These are phyloP conservation scores for Blyttiomyces sp. DNA, from an alignment of 371 early-diverging fungal species.

Conservation along the genomic window DNA sequence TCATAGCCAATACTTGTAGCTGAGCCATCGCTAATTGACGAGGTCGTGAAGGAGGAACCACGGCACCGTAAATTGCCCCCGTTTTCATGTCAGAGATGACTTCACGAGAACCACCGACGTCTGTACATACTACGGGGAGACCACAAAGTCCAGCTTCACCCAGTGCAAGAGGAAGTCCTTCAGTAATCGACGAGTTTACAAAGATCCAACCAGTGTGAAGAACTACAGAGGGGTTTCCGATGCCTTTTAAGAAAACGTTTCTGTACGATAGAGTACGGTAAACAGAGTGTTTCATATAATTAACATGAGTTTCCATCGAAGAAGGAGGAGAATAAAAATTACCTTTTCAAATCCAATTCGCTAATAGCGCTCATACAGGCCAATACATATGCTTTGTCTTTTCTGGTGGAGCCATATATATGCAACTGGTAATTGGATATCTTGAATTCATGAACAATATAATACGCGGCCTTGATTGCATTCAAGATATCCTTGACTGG, in stretches of 20 bases:
- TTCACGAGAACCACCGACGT: constrained; percentile 39
- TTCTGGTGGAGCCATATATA: constrained; percentile 36
- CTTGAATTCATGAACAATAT: constrained; percentile 38
- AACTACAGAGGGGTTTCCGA: constrained; percentile 32
- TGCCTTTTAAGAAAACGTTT: constrained; percentile 32
- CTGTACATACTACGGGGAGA: constrained; percentile 40
- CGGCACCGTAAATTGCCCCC: constrained; percentile 26
- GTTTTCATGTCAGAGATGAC: constrained; percentile 30
- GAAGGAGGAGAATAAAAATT: neutral
- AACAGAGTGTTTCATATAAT: neutral
- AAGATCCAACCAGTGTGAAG: constrained; percentile 39
- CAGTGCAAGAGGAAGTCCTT: constrained; percentile 38
- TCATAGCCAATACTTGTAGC: constrained; percentile 32
- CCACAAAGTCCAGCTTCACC: constrained; percentile 44
- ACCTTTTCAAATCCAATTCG: constrained; percentile 13
- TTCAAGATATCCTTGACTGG: constrained; percentile 40
- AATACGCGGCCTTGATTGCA: constrained; percentile 33
- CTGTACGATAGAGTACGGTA: too few relatives aligned
- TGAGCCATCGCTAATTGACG: constrained; percentile 35
- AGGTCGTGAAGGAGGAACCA: constrained; percentile 36
- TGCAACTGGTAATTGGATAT: constrained; percentile 25
- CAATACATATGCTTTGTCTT: constrained; percentile 32
- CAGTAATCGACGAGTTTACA: constrained; percentile 43
- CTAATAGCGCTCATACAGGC: constrained; percentile 29
- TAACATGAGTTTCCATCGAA: neutral